Evolutionary conservation across 495 filamentous ascomycete species (phyloP), one percentile per base, ranked within the genome.

Genomic region (Penicillium desertorum): DNA sequence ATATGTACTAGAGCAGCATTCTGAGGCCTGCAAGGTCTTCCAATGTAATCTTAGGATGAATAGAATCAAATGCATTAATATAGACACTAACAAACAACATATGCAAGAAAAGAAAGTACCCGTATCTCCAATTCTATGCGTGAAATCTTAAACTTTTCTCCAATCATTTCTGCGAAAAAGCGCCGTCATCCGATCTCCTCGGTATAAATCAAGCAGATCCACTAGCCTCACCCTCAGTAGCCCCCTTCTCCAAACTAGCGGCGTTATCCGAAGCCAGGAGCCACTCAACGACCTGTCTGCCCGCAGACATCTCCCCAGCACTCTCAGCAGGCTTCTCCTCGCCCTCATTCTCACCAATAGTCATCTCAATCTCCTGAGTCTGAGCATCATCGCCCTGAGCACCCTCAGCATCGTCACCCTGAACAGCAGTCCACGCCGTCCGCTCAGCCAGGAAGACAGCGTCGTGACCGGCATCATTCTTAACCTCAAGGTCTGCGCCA

Each of bases 371-470:
- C 56, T 70, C 68, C 54, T 73, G 62, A 10, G 39, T 60, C 45
- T 62, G 49, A 11, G 57, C 56, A 27, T 65, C 65, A 39, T 59
- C 47, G 25, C 57, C 59, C 41, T 54, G 59, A 46, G 54, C 59
- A 5, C 39, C 57, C 20, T 59, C 53, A 43, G 46, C 66, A n/a
- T 62, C 45, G 9, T 48, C 29, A 30, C 29, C 63, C 17, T 61
- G 66, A 50, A 64, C 57, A 39, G 64, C 59, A 45, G 60, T 61
- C 76, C 76, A 79, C 42, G 75, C 75, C 27, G 72, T 85, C 48
- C 88, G 76, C 73, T 92, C 88, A 4, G 93, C 93, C 63, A 96
- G 82, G 67, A 89, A 95, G 5, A 95, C 79, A 5, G 92, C 88
- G 64, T 95, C 87, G 60, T 94, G 88, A 3, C 93, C 92, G 22